phyloP scores from a whole-genome alignment of 2,329 filamentous ascomycete species.

The Beauveria pseudobassiana region DNA sequence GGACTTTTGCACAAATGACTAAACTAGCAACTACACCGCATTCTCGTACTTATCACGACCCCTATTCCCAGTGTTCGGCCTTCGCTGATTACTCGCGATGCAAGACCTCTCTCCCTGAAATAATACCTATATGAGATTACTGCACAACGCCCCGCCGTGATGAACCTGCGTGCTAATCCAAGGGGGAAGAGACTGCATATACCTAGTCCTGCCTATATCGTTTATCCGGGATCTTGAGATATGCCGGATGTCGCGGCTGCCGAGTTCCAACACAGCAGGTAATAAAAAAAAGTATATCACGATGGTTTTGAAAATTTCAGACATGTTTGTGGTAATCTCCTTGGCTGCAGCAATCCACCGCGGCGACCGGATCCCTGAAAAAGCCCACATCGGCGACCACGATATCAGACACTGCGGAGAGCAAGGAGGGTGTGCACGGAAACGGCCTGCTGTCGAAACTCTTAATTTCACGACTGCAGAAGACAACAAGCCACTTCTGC shows the following conservation, averaged over 20 bases:
- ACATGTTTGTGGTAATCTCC: background rate
- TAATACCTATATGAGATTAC: background rate
- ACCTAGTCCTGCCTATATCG: background rate
- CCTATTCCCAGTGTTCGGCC: background rate
- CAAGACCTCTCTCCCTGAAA: too few relatives aligned
- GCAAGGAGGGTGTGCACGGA: background rate
- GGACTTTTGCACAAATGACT: background rate
- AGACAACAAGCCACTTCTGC: background rate
- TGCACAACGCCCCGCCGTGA: conserved; percentile 1
- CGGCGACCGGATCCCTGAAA: background rate
- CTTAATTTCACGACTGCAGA: background rate
- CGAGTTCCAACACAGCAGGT: background rate
- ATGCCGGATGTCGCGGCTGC: background rate
- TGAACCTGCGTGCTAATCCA: background rate
- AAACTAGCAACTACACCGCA: background rate
- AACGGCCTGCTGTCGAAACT: background rate
- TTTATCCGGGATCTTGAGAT: conserved; percentile 1
- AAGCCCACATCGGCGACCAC: conserved; percentile 3
- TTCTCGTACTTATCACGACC: background rate
- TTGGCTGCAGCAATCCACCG: background rate
- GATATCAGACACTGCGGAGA: background rate
- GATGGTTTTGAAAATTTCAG: background rate
- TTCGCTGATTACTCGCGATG: too few relatives aligned
- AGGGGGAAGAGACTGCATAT: background rate
- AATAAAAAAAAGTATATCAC: background rate